phyloP scores from a whole-genome alignment of 228 moss, liverwort and hornwort species.

The Sphagnum fallax region DNA sequence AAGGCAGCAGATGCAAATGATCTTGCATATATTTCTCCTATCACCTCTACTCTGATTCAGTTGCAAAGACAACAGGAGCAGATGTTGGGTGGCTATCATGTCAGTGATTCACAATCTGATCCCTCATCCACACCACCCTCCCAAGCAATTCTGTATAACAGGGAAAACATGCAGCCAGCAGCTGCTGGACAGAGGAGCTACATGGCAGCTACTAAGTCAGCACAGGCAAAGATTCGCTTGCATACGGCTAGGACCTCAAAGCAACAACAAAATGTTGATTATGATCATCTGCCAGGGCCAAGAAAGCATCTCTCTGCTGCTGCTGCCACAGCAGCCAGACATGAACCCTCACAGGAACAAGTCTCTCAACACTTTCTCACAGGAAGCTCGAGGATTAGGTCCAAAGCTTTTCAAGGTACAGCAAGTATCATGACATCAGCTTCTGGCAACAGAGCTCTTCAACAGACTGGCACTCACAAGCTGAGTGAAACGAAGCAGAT shows the following conservation, averaged over 20 bases:
- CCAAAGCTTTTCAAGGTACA: background rate
- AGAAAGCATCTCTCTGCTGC: slow-evolving; percentile 51
- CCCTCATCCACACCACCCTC: slow-evolving; percentile 16
- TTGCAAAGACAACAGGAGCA: slow-evolving; percentile 13
- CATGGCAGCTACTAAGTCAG: slow-evolving; percentile 77
- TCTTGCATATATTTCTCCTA: slow-evolving; percentile 26
- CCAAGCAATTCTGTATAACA: slow-evolving; percentile 25
- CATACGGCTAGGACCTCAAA: slow-evolving; percentile 57
- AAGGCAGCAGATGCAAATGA: slow-evolving; percentile 20
- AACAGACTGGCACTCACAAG: too few species aligned
- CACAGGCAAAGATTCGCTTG: slow-evolving; percentile 65
- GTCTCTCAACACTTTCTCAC: background rate
- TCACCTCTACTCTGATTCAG: slow-evolving; percentile 4
- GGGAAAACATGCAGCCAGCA: slow-evolving; percentile 22
- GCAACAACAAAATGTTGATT: slow-evolving; percentile 50
- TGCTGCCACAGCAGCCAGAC: too few species aligned
- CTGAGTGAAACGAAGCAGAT: too few species aligned
- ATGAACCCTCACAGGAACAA: background rate
- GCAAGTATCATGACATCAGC: background rate
- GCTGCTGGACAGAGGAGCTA: slow-evolving; percentile 40
- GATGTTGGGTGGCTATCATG: slow-evolving; percentile 6
- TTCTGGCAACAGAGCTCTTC: too few species aligned
- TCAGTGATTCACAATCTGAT: slow-evolving; percentile 2
- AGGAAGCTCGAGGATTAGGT: background rate
- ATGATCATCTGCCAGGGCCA: slow-evolving; percentile 13